Conservation (phyloP, 345 rosid genomes). For the Noccaea caerulescens region DNA sequence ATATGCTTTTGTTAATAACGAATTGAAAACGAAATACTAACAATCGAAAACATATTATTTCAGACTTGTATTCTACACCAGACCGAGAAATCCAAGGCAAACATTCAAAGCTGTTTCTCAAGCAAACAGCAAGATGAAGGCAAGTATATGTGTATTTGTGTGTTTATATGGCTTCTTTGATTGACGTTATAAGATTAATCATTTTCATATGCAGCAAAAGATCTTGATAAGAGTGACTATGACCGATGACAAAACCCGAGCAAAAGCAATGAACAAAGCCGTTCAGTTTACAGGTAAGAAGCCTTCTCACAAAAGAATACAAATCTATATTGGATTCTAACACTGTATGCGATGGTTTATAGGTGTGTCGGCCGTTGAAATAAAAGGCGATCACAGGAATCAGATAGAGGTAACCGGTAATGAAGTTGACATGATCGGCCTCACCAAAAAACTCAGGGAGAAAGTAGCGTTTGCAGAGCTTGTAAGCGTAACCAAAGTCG, state of each 20-base stretch:
- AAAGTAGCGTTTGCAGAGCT: constrained; percentile 51
- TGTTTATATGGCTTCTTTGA: constrained; percentile 12
- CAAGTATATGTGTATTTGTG: constrained; percentile 5
- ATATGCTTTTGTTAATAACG: constrained; percentile 9
- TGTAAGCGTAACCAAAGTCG: constrained; percentile 45
- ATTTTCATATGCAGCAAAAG: constrained; percentile 40
- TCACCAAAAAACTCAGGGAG: constrained; percentile 44
- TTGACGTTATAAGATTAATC: constrained; percentile 6
- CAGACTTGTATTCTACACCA: constrained; percentile 16
- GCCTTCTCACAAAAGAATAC: not conserved
- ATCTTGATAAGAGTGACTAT: constrained; percentile 39
- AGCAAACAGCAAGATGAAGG: constrained; percentile 38
- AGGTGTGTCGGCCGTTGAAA: constrained; percentile 53
- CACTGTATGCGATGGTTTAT: constrained; percentile 13
- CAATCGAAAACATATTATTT: constrained; percentile 23
- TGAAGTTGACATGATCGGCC: constrained; percentile 46
- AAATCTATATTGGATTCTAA: constrained; percentile 10
- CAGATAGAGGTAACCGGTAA: constrained; percentile 60
- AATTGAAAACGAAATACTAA: constrained; percentile 34
- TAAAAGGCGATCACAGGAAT: constrained; percentile 53
- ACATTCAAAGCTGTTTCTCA: constrained; percentile 4
- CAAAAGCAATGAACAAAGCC: constrained; percentile 39
- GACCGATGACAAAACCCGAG: constrained; percentile 42
- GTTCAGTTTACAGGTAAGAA: constrained; percentile 39
- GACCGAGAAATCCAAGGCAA: not conserved